Evolutionary conservation across 441 rosid genomes (phyloP), one percentile per base, ranked within the genome.

Genomic region (Jatropha podagrica): DNA sequence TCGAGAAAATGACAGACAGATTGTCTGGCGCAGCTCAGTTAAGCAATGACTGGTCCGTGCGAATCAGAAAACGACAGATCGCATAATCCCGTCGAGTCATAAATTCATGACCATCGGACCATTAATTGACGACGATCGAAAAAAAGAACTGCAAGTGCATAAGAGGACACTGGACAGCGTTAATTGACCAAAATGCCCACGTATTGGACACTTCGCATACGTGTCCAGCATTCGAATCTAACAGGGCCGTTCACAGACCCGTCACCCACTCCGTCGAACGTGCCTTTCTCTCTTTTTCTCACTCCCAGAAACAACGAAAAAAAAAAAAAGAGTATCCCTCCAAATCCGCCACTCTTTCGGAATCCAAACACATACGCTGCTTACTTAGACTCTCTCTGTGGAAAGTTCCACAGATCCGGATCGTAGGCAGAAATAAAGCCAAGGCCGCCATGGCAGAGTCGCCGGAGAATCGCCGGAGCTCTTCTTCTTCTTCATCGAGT

Each of bases 361-460:
- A 72, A 74, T 84, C 78, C 76, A 65, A 75, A 55, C 65, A 18
- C 54, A 6, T 27, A 49, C n/a, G 26, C 64, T 20, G n/a, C 63
- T 26, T 44, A 4, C 48, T 6, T 6, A 11, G 48, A 44, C 15
- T 61, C 8, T 26, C 20, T 61, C 68, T 77, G n/a, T 58, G n/a
- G 38, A 46, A 54, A 56, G 49, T 65, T 74, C 48, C 59, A 64
- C 56, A 63, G 89, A 84, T 87, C 88, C 73, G 86, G 81, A 84
- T 76, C 88, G 18, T 81, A 74, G 71, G 40, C 49, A 60, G 62
- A 70, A 49, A 40, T 69, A 32, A 72, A 72, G 40, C 77, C 66
- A 65, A 12, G 65, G 54, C 65, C 62, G 73, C 63, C 78, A 89
- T 88, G 91, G 86, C 78, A 79, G 87, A 76, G 65, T 77, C 86